Base-by-base conservation (phyloP, 331 rosid genomes). In the Malus hybrid region DNA sequence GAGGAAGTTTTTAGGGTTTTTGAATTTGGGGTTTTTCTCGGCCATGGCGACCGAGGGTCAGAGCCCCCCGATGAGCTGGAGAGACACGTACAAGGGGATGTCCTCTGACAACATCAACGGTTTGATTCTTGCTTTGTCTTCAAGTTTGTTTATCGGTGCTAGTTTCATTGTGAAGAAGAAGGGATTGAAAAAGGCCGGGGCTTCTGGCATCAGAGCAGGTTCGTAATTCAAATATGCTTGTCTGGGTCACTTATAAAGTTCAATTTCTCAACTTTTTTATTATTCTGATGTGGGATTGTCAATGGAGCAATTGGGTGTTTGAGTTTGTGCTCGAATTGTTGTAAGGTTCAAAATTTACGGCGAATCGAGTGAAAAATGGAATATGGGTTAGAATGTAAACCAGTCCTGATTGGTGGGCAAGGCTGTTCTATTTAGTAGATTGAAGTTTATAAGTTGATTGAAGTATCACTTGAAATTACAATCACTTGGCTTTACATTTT, bases 111-210 rank as follows among this genome's bases (percentile, higher is more conserved):
- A 93, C 76, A 68, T 93, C 6, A 93, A 88, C 75, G 98, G 98
- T 19, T 76, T 93, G 10, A 66, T 84, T n/a, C 97, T 93, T 15
- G 98, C 92, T 64, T 83, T 89, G 28, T 94, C 98, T 0, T 93
- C 98, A 0, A 93, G 98, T 76, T 46, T 93, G 71, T 93, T 93
- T 81, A 93, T 93, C 65, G 98, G 98, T 18, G 96, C 89, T 5
- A 91, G 97, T 73, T 93, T 93, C 83, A 93, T 93, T 74, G 93
- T 93, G 33, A 93, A 93, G 82, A 93, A 93, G 77, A 93, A 93
- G 83, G 98, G 98, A 18, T 81, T 93, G 85, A 93, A 93, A 89
- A 89, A 87, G 71, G 98, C 98, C 4, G 98, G 96, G 31, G 89
- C 97, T 33, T 84, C 92, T 73, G 98, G 98, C 80, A 34, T 89